phyloP scores from a whole-genome alignment of 371 early-diverging fungal species.

The Rhizopus delemar region DNA sequence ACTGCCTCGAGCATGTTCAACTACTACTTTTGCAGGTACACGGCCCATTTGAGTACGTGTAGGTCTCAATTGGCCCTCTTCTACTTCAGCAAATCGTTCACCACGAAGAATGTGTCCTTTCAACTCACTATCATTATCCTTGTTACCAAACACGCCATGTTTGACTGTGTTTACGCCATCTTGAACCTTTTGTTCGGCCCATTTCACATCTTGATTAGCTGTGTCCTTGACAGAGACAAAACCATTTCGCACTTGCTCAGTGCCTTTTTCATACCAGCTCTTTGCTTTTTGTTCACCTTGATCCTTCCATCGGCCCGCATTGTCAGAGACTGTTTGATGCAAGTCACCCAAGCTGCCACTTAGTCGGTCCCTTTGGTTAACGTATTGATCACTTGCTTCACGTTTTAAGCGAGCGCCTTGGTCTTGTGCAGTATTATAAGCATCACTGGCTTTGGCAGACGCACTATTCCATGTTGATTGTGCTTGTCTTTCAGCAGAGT shows the following conservation, averaged over 20 bases:
- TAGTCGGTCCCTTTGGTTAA: conserved; percentile 11
- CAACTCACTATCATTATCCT: neutral
- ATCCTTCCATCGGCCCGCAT: conserved; percentile 15
- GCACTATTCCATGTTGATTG: conserved; percentile 17
- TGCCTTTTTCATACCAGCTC: conserved; percentile 21
- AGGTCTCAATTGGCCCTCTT: conserved; percentile 29
- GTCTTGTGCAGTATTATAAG: conserved; percentile 9
- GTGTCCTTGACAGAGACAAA: conserved; percentile 4
- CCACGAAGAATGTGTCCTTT: conserved; percentile 26
- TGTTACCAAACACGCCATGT: conserved; percentile 14
- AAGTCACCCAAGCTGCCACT: conserved; percentile 2
- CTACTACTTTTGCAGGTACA: conserved; percentile 28
- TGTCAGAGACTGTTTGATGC: conserved; percentile 5
- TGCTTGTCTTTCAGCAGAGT: conserved; percentile 7
- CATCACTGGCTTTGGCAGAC: conserved; percentile 15
- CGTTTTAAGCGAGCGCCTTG: conserved; percentile 13
- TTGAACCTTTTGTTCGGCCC: conserved; percentile 21
- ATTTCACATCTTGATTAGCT: conserved; percentile 20
- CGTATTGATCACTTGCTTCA: conserved; percentile 2
- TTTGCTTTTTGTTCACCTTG: conserved; percentile 17
- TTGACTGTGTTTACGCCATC: conserved; percentile 18
- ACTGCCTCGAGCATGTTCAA: conserved; percentile 23
- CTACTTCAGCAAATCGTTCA: conserved; percentile 36
- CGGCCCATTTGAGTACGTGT: conserved; percentile 14
- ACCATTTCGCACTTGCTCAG: conserved; percentile 18